These are phyloP conservation scores for Naumovozyma dairenensis DNA, from an alignment of 805 yeast genomes.

Conservation along the genomic window DNA sequence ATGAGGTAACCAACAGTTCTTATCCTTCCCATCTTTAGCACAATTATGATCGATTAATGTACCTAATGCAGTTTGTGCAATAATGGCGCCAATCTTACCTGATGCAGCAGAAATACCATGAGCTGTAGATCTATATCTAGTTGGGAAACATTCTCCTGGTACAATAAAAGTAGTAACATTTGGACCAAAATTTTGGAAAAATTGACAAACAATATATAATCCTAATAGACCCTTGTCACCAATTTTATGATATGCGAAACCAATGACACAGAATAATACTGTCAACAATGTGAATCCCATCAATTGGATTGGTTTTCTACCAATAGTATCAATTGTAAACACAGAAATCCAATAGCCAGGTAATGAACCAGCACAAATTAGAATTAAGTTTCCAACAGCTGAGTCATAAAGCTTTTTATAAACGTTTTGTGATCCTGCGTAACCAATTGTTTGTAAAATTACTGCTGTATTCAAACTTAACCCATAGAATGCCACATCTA, in stretches of 20 bases:
- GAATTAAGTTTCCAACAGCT: slow-evolving; percentile 87
- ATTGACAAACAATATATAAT: slow-evolving; percentile 69
- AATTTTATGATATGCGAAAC: slow-evolving; percentile 72
- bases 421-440: slow-evolving; percentile 59
- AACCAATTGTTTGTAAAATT: slow-evolving; percentile 77
- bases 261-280: slow-evolving; percentile 63
- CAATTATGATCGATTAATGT: slow-evolving; percentile 74
- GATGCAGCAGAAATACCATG: slow-evolving; percentile 91
- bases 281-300: slow-evolving; percentile 69
- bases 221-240: slow-evolving; percentile 61
- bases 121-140: slow-evolving; percentile 91
- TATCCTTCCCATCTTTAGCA: slow-evolving; percentile 38
- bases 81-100: slow-evolving; percentile 88
- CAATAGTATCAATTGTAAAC: slow-evolving; percentile 69
- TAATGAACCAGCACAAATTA: slow-evolving; percentile 88
- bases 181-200: slow-evolving; percentile 89
- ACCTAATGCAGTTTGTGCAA: slow-evolving; percentile 83
- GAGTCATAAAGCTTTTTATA: slow-evolving; percentile 62
- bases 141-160: slow-evolving; percentile 90
- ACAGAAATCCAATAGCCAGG: slow-evolving; percentile 89
- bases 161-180: slow-evolving; percentile 83
- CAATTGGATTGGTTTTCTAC: slow-evolving; percentile 77
- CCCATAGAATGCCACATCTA: slow-evolving; percentile 89
- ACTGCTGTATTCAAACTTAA: slow-evolving; percentile 72
- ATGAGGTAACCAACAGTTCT: slow-evolving; percentile 77